Base-by-base conservation (phyloP, 306 rosid genomes). In the Cucumis hystrix region DNA sequence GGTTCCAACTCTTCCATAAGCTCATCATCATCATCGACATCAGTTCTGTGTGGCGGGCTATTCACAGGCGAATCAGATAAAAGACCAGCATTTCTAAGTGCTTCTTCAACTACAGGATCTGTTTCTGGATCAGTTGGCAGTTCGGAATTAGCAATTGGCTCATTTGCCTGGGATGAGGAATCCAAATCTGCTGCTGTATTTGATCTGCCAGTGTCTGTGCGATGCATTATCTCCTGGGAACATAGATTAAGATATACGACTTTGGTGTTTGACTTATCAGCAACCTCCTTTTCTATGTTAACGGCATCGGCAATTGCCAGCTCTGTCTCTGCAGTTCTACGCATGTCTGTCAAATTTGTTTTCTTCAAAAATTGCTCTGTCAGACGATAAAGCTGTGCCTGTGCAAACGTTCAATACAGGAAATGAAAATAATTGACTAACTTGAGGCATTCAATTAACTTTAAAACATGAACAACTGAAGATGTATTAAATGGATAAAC, bases 301-400 rank as follows among this genome's bases (percentile, higher is more conserved):
- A 86, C 64, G 67, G 97, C 98, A 91, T 96, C 99, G 45, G 97
- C 98, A 83, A 96, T 89, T 10, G 99, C 98, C 58, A 95, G 88
- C 84, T 95, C 99, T 58, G 96, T 91, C 74, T 87, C 87, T 39
- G 93, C 99, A 79, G 91, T 86, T 89, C 97, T 88, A 77, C 89
- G 63, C 77, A 95, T 87, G 78, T 83, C 90, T 0, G 84, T 76
- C 76, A 91, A 85, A 85, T 91, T 89, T 79, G 87, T 82, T 78
- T 87, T 92, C 88, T 83, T 95, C 86, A 95, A 79, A 55, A 95
- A 87, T 85, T 86, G 92, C 84, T 95, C 98, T 1, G 97, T 88
- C 75, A 95, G 84, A 72, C 89, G 99, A 82, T 86, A 87, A 76
- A 96, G 98, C 80, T 92, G 98, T 57, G 96, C 82, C 99, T 96